A percentile compares a stretch with the other conserved stretches of the same genome.
These are phyloP conservation scores for Urochloa ruziziensis DNA, from an alignment of 176 grass and related monocot species.

Conservation along the genomic window DNA sequence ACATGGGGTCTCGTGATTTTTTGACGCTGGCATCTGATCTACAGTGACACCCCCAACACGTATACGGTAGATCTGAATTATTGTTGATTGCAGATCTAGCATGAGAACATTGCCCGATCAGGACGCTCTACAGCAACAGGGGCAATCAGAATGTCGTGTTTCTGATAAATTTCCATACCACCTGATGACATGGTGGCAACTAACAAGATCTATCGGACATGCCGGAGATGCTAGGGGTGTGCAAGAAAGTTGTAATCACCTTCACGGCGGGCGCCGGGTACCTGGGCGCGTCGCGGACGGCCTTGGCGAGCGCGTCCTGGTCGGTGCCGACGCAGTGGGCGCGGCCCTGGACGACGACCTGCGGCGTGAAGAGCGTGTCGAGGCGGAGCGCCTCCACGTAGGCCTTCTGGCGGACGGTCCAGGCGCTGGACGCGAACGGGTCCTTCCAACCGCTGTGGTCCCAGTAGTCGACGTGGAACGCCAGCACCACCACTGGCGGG, in stretches of 20 bases:
- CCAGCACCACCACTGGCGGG: constrained; percentile 56
- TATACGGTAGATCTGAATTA: neutral
- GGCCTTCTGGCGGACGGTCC: constrained; percentile 92
- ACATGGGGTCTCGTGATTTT: neutral
- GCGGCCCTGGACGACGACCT: constrained; percentile 78
- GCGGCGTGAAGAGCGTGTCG: constrained; percentile 91
- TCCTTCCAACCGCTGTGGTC: constrained; percentile 93
- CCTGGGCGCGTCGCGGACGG: constrained; percentile 57
- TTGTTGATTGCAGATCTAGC: neutral
- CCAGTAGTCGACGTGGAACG: constrained; percentile 98
- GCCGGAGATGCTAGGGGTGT: no score
- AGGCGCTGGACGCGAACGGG: constrained; percentile 76
- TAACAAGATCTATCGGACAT: neutral
- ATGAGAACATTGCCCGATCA: neutral
- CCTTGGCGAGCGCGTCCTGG: constrained; percentile 45
- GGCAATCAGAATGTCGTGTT: neutral
- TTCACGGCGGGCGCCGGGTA: constrained; percentile 73
- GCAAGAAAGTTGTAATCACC: constrained; percentile 8
- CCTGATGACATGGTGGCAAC: neutral
- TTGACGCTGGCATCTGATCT: neutral
- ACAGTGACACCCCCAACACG: neutral
- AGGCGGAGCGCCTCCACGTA: constrained; percentile 90
- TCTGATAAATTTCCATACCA: neutral
- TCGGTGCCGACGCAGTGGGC: constrained; percentile 82
- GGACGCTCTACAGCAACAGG: neutral